These are phyloP conservation scores for Ambrosiella cleistominuta DNA, from an alignment of 2,329 filamentous ascomycete genomes.

Conservation along the genomic window DNA sequence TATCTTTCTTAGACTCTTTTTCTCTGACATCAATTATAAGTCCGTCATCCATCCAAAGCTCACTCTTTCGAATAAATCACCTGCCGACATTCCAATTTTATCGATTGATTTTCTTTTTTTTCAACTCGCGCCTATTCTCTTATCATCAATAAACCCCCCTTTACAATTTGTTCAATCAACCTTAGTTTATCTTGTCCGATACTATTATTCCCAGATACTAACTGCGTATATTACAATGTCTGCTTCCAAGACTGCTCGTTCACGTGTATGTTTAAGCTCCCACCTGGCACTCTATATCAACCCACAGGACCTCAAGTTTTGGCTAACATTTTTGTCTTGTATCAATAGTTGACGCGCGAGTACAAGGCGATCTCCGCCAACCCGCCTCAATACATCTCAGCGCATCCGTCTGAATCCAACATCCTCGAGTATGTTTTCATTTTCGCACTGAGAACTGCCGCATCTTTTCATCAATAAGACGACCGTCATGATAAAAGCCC, in stretches of 20 bases:
- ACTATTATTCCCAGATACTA: background rate
- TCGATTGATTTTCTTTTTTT: too few species aligned
- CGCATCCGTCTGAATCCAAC: constrained; percentile 78
- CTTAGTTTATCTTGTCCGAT: background rate
- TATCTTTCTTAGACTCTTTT: too few species aligned
- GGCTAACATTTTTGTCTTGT: too few species aligned
- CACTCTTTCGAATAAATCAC: too few species aligned
- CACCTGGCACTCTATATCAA: background rate
- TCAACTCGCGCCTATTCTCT: too few species aligned
- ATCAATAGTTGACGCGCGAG: constrained; percentile 37
- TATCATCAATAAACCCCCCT: too few species aligned
- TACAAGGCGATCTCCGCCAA: constrained; percentile 49
- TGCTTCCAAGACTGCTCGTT: constrained; percentile 57
- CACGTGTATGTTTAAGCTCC: constrained; percentile 35
- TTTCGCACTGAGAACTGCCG: too few species aligned
- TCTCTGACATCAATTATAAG: too few species aligned
- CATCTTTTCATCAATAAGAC: background rate
- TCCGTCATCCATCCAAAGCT: too few species aligned
- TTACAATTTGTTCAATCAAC: background rate
- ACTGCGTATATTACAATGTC: constrained; percentile 24
- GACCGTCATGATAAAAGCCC: background rate
- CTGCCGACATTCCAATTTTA: too few species aligned
- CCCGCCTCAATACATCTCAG: constrained; percentile 73
- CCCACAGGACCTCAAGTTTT: too few species aligned
- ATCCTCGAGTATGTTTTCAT: constrained; percentile 58